Percentiles rank a stretch among this genome's conserved stretches.
Conservation (phyloP, 1,284 basidiomycete genomes). For the Butyriboletus appendiculatus region DNA sequence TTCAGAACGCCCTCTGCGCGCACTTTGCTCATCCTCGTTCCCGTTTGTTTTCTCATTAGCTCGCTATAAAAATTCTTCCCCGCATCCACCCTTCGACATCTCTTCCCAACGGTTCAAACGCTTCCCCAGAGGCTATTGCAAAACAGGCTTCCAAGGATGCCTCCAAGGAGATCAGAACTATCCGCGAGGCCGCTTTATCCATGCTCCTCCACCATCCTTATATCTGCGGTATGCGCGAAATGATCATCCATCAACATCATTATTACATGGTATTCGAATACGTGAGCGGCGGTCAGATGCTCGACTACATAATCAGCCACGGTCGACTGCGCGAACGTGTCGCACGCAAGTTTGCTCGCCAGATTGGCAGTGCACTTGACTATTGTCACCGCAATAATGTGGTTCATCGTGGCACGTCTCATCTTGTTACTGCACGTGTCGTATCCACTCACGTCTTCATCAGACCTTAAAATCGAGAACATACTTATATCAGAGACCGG, state of each 20-base stretch:
- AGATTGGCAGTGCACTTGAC: slow-evolving; percentile 94
- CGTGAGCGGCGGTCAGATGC: slow-evolving; percentile 98
- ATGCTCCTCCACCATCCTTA: slow-evolving; percentile 97
- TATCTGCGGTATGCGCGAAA: slow-evolving; percentile 99
- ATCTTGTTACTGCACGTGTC: slow-evolving; percentile 10
- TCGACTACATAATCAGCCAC: slow-evolving; percentile 99
- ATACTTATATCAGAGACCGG: slow-evolving; percentile 98
- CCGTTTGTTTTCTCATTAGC: slow-evolving; percentile 46
- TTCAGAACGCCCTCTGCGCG: not conserved
- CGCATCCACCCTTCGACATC: slow-evolving; percentile 64
- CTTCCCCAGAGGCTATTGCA: slow-evolving; percentile 60
- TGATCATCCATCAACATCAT: slow-evolving; percentile 94
- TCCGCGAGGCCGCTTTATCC: slow-evolving; percentile 92
- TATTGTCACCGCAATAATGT: slow-evolving; percentile 98
- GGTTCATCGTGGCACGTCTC: slow-evolving; percentile 78
- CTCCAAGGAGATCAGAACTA: slow-evolving; percentile 94
- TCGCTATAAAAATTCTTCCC: slow-evolving; percentile 98
- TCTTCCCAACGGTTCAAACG: slow-evolving; percentile 44
- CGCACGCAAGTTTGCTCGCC: slow-evolving; percentile 94
- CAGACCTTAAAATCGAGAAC: slow-evolving; percentile 98
- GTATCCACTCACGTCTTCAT: not conserved
- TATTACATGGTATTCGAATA: slow-evolving; percentile 99
- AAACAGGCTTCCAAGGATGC: slow-evolving; percentile 89
- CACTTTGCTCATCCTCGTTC: slow-evolving; percentile 5
- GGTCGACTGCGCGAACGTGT: slow-evolving; percentile 94